Conservation (phyloP, 768 basidiomycete species). For the Auricularia sp. region DNA sequence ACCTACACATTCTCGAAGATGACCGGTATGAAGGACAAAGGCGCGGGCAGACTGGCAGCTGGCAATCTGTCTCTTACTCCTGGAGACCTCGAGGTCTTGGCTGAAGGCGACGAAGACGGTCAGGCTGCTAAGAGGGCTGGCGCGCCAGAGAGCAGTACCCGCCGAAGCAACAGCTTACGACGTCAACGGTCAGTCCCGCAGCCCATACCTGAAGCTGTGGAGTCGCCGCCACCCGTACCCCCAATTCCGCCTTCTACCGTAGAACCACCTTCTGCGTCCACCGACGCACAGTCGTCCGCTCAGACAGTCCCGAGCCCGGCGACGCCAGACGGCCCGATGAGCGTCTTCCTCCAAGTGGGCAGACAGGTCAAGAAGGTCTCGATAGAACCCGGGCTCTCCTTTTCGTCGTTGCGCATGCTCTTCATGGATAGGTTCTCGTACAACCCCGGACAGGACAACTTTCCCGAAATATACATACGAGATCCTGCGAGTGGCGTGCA, state of each 20-base stretch:
- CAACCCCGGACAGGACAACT: constrained; percentile 85
- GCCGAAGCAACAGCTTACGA: not conserved
- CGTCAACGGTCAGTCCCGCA: not conserved
- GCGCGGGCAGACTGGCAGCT: constrained; percentile 55
- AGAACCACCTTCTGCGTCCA: constrained; percentile 16
- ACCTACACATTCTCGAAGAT: constrained; percentile 92
- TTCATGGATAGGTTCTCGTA: constrained; percentile 95
- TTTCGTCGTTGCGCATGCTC: constrained; percentile 68
- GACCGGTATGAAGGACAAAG: constrained; percentile 47
- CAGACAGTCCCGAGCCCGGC: constrained; percentile 6
- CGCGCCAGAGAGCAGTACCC: constrained; percentile 3
- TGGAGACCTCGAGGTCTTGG: constrained; percentile 62
- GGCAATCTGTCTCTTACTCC: constrained; percentile 54
- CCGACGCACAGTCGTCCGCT: not conserved
- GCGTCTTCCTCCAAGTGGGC: constrained; percentile 83
- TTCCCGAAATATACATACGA: constrained; percentile 90
- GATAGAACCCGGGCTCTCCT: constrained; percentile 60
- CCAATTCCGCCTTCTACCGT: constrained; percentile 20
- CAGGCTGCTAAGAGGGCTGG: constrained; percentile 14
- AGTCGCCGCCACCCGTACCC: constrained; percentile 16
- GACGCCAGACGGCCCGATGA: constrained; percentile 27
- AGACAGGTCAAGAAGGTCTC: constrained; percentile 81
- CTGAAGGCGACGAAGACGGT: constrained; percentile 64
- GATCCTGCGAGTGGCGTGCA: constrained; percentile 88
- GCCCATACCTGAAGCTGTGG: constrained; percentile 4